These are phyloP conservation scores for Thelonectria blattea DNA, from an alignment of 2,329 filamentous ascomycete genomes.

Conservation along the genomic window DNA sequence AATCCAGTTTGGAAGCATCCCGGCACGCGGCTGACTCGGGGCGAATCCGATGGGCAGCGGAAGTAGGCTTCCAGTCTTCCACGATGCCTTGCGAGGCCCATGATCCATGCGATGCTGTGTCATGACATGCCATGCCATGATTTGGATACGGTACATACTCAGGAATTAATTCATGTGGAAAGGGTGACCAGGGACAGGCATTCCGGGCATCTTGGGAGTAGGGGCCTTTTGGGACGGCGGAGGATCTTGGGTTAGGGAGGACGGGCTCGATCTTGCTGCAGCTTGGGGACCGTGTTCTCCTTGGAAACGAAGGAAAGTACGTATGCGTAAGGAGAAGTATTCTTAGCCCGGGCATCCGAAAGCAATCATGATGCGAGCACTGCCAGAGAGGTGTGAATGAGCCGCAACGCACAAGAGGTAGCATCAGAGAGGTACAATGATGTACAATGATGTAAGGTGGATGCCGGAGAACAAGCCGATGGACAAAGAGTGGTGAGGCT, in stretches of 20 bases:
- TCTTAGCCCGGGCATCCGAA: not conserved
- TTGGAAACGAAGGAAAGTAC: not conserved
- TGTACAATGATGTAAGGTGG: slow-evolving; percentile 39
- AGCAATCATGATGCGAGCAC: not conserved
- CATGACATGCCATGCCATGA: slow-evolving; percentile 28
- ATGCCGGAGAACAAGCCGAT: slow-evolving; percentile 25
- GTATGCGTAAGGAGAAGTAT: not conserved
- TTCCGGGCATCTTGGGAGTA: slow-evolving; percentile 31
- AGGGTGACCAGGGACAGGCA: slow-evolving; percentile 21
- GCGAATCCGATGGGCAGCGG: slow-evolving; percentile 31
- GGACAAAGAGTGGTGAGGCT: slow-evolving; percentile 6
- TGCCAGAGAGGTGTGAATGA: slow-evolving; percentile 5
- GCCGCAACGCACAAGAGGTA: slow-evolving; percentile 9
- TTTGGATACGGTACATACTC: slow-evolving; percentile 25
- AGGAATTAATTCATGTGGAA: slow-evolving; percentile 10
- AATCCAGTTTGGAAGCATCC: slow-evolving; percentile 27
- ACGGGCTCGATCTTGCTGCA: slow-evolving; percentile 6
- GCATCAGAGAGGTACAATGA: not conserved
- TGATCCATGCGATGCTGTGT: slow-evolving; percentile 17
- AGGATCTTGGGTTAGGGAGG: slow-evolving; percentile 15
- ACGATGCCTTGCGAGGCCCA: slow-evolving; percentile 24
- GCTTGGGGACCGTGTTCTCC: slow-evolving; percentile 25
- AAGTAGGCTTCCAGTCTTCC: slow-evolving; percentile 20
- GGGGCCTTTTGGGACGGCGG: slow-evolving; percentile 19
- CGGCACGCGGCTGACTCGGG: slow-evolving; percentile 15